Percentiles rank a stretch among this genome's conserved stretches.
phyloP scores from a whole-genome alignment of 1,284 basidiomycete genomes.

The Pascua sp. region DNA sequence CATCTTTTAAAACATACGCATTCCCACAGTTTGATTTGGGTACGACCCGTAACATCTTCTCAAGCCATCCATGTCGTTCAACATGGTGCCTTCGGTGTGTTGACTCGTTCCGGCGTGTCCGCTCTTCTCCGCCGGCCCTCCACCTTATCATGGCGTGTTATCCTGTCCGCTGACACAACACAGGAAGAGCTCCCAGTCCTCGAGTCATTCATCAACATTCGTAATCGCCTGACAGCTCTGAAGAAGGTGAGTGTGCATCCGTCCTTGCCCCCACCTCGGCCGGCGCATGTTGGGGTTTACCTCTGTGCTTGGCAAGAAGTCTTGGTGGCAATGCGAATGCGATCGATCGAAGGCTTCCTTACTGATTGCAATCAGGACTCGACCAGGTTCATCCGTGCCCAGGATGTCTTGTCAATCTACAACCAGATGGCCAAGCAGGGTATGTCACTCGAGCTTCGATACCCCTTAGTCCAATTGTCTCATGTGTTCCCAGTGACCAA shows the following conservation, averaged over 20 bases:
- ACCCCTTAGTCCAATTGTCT: not conserved
- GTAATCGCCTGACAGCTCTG: constrained; percentile 65
- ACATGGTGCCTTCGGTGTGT: constrained; percentile 48
- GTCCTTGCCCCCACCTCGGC: not conserved
- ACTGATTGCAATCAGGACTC: constrained; percentile 57
- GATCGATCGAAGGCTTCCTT: not conserved
- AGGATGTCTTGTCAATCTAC: constrained; percentile 91
- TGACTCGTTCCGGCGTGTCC: too few species aligned
- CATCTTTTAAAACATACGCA: too few species aligned
- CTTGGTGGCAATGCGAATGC: too few species aligned
- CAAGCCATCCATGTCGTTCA: constrained; percentile 23
- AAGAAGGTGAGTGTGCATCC: constrained; percentile 53
- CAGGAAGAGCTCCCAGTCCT: constrained; percentile 79
- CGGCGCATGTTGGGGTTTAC: not conserved
- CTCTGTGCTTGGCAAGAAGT: not conserved
- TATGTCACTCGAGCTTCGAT: constrained; percentile 37
- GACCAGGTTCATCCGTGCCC: constrained; percentile 80
- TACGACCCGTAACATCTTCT: not conserved
- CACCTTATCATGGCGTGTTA: too few species aligned
- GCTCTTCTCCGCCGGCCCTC: not conserved
- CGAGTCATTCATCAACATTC: constrained; percentile 91
- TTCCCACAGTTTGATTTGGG: not conserved
- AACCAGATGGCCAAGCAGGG: constrained; percentile 93
- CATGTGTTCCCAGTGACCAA: constrained; percentile 65
- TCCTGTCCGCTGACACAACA: not conserved